phyloP scores from a whole-genome alignment of 139 green algal species.

The Asterochloris erici region DNA sequence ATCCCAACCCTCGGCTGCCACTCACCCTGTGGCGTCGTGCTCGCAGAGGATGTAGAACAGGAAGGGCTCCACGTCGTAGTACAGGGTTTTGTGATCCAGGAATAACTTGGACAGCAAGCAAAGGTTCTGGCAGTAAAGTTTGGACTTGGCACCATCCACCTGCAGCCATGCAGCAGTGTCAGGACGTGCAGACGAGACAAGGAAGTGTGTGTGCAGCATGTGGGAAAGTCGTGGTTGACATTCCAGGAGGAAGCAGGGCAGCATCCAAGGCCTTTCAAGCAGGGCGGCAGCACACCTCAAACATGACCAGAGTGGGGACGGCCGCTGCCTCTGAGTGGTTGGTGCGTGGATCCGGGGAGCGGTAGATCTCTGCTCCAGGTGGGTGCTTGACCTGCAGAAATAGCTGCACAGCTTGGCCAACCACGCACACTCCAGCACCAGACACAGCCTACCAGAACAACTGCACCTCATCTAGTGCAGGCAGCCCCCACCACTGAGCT shows the following conservation, averaged over 20 bases:
- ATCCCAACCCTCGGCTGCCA: no score
- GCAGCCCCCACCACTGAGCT: no score
- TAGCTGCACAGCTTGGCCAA: no score
- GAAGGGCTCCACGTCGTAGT: conserved; percentile 99
- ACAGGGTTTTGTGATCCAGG: conserved; percentile 99
- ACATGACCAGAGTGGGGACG: conserved; percentile 75
- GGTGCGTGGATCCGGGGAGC: conserved; percentile 32
- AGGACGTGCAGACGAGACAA: neutral
- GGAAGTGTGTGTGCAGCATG: neutral
- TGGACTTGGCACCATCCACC: conserved; percentile 89
- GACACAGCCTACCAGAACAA: no score
- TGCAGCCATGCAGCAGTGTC: conserved; percentile 66
- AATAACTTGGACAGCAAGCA: conserved; percentile 99
- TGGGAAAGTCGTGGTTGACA: neutral
- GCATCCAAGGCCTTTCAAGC: neutral
- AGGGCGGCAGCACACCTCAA: conserved; percentile 60
- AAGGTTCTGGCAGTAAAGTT: conserved; percentile 95
- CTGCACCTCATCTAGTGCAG: no score
- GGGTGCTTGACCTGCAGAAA: conserved; percentile 71
- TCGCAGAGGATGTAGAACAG: conserved; percentile 99
- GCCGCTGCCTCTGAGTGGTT: no score
- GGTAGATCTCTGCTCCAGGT: conserved; percentile 98
- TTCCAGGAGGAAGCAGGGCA: neutral
- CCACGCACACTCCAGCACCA: no score
- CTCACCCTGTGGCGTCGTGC: conserved; percentile 80